Conservation (phyloP, 345 rosid species). For the Linum trigynum region DNA sequence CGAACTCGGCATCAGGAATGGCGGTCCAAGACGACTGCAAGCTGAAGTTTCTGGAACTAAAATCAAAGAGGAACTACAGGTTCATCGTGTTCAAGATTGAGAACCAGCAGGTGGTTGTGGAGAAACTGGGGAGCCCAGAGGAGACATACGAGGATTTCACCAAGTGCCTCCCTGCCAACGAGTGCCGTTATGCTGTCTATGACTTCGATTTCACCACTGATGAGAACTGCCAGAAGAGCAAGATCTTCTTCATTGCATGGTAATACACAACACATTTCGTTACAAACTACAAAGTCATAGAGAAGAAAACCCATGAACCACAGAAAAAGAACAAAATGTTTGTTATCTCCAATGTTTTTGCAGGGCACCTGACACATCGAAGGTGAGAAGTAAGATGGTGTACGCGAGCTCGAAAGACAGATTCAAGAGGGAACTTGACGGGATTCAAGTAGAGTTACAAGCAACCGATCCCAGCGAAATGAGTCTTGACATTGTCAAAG, state of each 20-base stretch:
- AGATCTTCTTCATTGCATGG: slow-evolving; percentile 97
- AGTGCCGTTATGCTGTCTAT: slow-evolving; percentile 91
- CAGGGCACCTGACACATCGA: slow-evolving; percentile 84
- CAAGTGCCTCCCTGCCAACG: slow-evolving; percentile 62
- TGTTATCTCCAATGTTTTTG: background rate
- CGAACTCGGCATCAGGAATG: slow-evolving; percentile 95
- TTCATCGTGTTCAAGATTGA: slow-evolving; percentile 83
- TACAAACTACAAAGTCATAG: background rate
- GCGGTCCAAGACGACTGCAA: slow-evolving; percentile 85
- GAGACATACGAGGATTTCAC: slow-evolving; percentile 72
- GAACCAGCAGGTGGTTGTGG: slow-evolving; percentile 71
- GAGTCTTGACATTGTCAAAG: slow-evolving; percentile 79
- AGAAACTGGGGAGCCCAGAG: slow-evolving; percentile 59
- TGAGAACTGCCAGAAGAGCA: slow-evolving; percentile 97
- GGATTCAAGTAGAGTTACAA: slow-evolving; percentile 89
- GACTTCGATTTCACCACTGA: slow-evolving; percentile 76
- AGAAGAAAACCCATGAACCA: background rate
- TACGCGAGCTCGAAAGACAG: slow-evolving; percentile 93
- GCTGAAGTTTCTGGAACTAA: slow-evolving; percentile 77
- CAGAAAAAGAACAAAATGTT: too few relatives aligned
- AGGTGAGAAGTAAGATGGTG: slow-evolving; percentile 84
- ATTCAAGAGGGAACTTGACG: slow-evolving; percentile 93
- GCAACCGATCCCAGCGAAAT: slow-evolving; percentile 99
- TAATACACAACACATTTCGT: slow-evolving; percentile 13
- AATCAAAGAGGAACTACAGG: slow-evolving; percentile 71